Conservation (phyloP, 345 rosid genomes). For the Bruguiera sexangula region DNA sequence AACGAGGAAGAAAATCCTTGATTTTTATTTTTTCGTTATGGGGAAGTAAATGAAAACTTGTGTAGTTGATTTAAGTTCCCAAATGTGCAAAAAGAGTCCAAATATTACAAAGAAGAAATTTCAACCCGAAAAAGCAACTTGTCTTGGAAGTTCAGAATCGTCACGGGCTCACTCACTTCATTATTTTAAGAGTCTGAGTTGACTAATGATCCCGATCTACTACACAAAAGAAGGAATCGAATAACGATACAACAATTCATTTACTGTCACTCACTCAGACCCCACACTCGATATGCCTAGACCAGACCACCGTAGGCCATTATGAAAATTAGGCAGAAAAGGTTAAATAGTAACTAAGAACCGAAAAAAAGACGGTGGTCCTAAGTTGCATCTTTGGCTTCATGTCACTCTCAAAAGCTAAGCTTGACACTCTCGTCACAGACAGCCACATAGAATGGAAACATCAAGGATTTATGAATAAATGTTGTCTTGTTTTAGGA, state of each 20-base stretch:
- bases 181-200: background rate
- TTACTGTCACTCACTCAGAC: background rate
- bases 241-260: background rate
- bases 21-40: too few relatives aligned
- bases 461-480: too few relatives aligned
- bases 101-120: background rate
- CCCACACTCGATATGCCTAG: conserved; percentile 6
- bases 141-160: background rate
- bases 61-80: too few relatives aligned
- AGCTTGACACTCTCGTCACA: background rate
- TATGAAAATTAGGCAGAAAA: conserved; percentile 3
- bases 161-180: conserved; percentile 6
- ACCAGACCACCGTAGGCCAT: background rate
- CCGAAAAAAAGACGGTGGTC: background rate
- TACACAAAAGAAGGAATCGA: background rate
- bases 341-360: too few relatives aligned
- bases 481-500: too few relatives aligned
- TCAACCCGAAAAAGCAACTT: conserved; percentile 1
- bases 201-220: background rate
- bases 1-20: too few relatives aligned
- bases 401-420: background rate
- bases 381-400: background rate
- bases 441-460: background rate
- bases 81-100: too few relatives aligned
- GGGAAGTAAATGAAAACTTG: too few relatives aligned